Evolutionary conservation across 139 green algal genomes (phyloP).

Genomic region (Tetradesmus obliquus): DNA sequence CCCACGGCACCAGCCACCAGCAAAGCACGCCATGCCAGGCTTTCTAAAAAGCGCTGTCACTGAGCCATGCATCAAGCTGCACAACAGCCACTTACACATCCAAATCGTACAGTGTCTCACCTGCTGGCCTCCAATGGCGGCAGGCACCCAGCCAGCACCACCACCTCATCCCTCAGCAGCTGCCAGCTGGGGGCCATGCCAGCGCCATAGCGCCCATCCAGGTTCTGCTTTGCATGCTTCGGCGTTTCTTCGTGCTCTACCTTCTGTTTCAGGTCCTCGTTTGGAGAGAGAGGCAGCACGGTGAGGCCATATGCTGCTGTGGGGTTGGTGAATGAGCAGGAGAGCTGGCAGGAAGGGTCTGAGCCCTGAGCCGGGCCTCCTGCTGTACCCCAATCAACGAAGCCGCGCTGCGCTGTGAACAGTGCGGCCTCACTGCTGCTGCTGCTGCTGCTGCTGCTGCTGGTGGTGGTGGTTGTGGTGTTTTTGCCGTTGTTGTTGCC

Average conservation of each 20-base stretch:
- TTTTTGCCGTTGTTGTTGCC: background rate
- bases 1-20: too few species aligned
- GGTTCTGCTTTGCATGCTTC: background rate
- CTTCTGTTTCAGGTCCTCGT: slow-evolving; percentile 8
- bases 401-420: slow-evolving; percentile 9
- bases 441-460: slow-evolving; percentile 16
- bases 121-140: slow-evolving; percentile 31
- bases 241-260: background rate
- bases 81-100: background rate
- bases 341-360: slow-evolving; percentile 1
- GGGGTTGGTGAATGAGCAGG: slow-evolving; percentile 54
- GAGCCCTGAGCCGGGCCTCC: background rate
- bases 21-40: too few species aligned
- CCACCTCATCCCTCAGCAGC: slow-evolving; percentile 54
- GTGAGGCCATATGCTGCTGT: slow-evolving; percentile 47
- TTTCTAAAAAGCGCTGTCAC: background rate
- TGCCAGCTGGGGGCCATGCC: slow-evolving; percentile 40
- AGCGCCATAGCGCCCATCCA: background rate
- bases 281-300: slow-evolving; percentile 45
- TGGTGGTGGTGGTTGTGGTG: background rate
- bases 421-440: background rate
- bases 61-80: background rate
- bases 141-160: slow-evolving; percentile 58
- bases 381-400: slow-evolving; percentile 10
- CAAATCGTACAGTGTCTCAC: slow-evolving; percentile 37